Base-by-base conservation (phyloP, 305 asterid genomes). In the Fraxinus platypoda region DNA sequence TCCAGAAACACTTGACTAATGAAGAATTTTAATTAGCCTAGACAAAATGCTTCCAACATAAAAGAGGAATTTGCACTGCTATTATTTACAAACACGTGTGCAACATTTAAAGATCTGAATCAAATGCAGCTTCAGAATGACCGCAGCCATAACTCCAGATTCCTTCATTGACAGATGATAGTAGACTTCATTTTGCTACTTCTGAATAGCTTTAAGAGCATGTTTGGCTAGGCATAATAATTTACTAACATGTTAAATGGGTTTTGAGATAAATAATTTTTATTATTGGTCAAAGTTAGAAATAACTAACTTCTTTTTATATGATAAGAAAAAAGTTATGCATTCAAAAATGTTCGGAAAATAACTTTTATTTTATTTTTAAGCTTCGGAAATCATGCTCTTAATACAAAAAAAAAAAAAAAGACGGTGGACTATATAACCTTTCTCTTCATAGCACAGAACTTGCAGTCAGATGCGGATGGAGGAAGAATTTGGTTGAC, bases 391-490 rank as follows among this genome's bases (percentile, higher is more conserved):
- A 71, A 71, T 30, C 25, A 71, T 17, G 76, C 41, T 71, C 76
- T 13, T 28, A 8, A 2, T 41, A 41, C 3, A 41, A 4, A 31
- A 30, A 38, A 0, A 38, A 3, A 31, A 30, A 28, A 6, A 0
- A 71, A 71, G 35, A 25, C 3, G 37, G 34, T 71, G 28, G 33
- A n/a, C 17, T 59, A 25, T 49, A 28, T 35, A 84, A 92, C 99
- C 99, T 96, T 93, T 81, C 94, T 91, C 91, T 88, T 94, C 91
- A 92, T 86, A 68, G 92, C 97, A 86, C 98, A 96, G 78, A 93
- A 96, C 91, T 92, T 96, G 98, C 99, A 94, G 82, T 92, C 98
- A 15, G 98, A 92, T 76, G 95, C 83, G 23, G 98, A 93, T 15
- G 89, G 89, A 26, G 98, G 97, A 68, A 96, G 93, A 72, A 96